phyloP scores from a whole-genome alignment of 192 early-diverging fungal species.

The Chytriomyces confervae region DNA sequence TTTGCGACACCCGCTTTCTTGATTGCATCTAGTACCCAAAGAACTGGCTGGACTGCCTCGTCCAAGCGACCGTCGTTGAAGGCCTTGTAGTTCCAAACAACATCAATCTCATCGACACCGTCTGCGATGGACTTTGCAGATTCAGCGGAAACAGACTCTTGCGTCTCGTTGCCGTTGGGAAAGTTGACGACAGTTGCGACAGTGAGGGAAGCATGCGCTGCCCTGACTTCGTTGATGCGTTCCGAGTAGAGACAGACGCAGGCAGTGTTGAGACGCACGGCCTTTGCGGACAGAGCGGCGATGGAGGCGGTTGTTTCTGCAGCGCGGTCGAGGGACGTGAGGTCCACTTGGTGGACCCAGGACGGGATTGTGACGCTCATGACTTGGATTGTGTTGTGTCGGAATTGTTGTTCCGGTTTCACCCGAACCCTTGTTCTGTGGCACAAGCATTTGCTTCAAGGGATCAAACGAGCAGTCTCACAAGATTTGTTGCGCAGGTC shows the following conservation, averaged over 20 bases:
- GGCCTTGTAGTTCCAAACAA: conserved; percentile 11
- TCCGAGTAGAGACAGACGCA: conserved; percentile 18
- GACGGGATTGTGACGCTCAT: neutral
- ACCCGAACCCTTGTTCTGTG: too few species aligned
- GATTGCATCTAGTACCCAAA: neutral
- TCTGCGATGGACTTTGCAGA: neutral
- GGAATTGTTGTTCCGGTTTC: too few species aligned
- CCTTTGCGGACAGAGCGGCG: neutral
- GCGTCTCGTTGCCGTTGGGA: neutral
- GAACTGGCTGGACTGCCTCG: neutral
- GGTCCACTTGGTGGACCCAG: conserved; percentile 3
- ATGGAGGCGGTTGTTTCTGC: neutral
- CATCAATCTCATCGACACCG: conserved; percentile 8
- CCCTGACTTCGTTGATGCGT: neutral
- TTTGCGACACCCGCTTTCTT: neutral
- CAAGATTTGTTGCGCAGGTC: too few species aligned
- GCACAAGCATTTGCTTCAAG: too few species aligned
- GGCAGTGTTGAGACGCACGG: conserved; percentile 3
- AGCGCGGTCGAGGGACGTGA: neutral
- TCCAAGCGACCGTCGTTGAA: neutral
- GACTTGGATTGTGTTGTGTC: too few species aligned
- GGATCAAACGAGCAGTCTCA: too few species aligned
- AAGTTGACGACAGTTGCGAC: conserved; percentile 17
- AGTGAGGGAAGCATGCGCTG: neutral
- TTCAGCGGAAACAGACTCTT: neutral